Percentiles rank a stretch among this genome's conserved stretches.
Conservation (phyloP, 768 basidiomycete genomes). For the Russula vinacea region DNA sequence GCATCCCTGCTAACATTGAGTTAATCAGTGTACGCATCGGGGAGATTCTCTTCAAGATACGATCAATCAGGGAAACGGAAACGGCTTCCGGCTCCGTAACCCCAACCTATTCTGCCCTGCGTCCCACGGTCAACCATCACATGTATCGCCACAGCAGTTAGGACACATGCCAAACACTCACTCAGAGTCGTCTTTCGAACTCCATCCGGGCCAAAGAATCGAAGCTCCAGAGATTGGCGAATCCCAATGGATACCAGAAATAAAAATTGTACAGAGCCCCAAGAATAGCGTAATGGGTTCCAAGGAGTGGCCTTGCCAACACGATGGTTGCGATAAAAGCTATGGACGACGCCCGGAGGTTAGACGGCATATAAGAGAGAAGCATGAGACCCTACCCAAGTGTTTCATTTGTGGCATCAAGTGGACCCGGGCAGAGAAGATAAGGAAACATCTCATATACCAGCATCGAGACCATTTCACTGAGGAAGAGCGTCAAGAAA, state of each 20-base stretch:
- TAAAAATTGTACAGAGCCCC: neutral
- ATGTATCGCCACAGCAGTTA: neutral
- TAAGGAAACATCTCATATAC: neutral
- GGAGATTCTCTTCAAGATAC: neutral
- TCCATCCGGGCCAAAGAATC: neutral
- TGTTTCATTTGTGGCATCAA: slow-evolving; percentile 6
- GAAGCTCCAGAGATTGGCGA: neutral
- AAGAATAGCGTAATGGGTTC: no score
- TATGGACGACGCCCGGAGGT: slow-evolving; percentile 10
- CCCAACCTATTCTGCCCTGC: neutral
- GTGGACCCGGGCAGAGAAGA: slow-evolving; percentile 9
- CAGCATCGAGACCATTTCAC: neutral
- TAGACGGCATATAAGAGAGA: neutral
- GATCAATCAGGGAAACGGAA: neutral
- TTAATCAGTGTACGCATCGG: neutral
- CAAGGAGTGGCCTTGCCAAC: neutral
- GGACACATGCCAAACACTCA: neutral
- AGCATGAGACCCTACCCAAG: neutral
- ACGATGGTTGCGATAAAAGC: neutral
- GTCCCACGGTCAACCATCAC: neutral
- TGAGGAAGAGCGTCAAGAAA: neutral
- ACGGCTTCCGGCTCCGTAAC: neutral
- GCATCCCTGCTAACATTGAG: neutral
- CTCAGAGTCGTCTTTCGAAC: neutral
- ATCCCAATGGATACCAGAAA: neutral